Evolutionary conservation across 345 rosid species (phyloP).

Genomic region (Moringa oleifera): DNA sequence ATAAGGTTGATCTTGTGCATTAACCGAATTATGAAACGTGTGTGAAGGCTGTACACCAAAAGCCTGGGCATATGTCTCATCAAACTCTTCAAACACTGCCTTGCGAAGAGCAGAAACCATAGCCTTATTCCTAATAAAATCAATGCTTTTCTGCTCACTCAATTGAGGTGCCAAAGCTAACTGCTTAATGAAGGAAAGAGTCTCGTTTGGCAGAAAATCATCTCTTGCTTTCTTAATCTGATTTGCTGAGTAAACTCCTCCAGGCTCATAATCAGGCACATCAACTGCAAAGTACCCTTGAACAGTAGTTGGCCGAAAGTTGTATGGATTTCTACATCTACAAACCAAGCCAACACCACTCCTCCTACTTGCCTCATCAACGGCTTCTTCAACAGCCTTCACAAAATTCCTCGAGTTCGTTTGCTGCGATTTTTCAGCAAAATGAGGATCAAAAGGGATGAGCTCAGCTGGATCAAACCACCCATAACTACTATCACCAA

Average conservation of each 20-base stretch:
- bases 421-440: conserved; percentile 69
- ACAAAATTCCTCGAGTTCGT: conserved; percentile 57
- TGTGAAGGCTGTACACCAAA: conserved; percentile 63
- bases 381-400: conserved; percentile 92
- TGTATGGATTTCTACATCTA: conserved; percentile 71
- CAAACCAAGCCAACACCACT: conserved; percentile 77
- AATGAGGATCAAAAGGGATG: conserved; percentile 64
- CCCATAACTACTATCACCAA: conserved; percentile 97
- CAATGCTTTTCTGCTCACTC: conserved; percentile 35
- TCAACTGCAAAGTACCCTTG: conserved; percentile 78
- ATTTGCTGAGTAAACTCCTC: conserved; percentile 56
- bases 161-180: conserved; percentile 55
- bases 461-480: conserved; percentile 99
- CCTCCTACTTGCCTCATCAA: conserved; percentile 82
- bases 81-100: conserved; percentile 93
- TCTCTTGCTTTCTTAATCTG: conserved; percentile 77
- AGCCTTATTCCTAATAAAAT: conserved; percentile 61
- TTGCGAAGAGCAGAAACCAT: conserved; percentile 60
- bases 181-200: conserved; percentile 56
- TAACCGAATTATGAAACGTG: conserved; percentile 26
- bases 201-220: conserved; percentile 49
- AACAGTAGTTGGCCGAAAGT: conserved; percentile 60
- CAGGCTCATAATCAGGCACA: conserved; percentile 82
- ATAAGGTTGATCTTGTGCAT: conserved; percentile 28
- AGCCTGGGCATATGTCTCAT: conserved; percentile 97